A percentile compares a stretch with the other conserved stretches of the same genome.
These are phyloP conservation scores for Aspergillus melleus DNA, from an alignment of 2,329 filamentous ascomycete genomes.

Conservation along the genomic window DNA sequence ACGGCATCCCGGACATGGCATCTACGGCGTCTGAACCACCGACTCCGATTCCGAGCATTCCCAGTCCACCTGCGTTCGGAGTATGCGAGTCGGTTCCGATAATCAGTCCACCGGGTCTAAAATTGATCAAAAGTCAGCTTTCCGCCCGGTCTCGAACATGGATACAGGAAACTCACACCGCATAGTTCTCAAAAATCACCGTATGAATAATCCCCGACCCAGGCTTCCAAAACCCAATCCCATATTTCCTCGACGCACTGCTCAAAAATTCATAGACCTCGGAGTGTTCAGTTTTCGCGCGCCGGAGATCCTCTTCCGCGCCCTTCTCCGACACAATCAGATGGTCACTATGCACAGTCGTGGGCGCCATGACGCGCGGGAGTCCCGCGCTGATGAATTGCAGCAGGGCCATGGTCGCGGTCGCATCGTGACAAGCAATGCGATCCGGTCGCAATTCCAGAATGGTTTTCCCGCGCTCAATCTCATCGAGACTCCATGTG, in stretches of 20 bases:
- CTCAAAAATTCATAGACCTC: slow-evolving; percentile 98
- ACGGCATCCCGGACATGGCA: slow-evolving; percentile 94
- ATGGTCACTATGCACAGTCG: slow-evolving; percentile 98
- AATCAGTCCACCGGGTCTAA: slow-evolving; percentile 82
- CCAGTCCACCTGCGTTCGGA: slow-evolving; percentile 93
- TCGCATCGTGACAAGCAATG: slow-evolving; percentile 99
- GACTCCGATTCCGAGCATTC: slow-evolving; percentile 92
- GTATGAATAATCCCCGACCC: slow-evolving; percentile 99
- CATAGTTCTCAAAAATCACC: slow-evolving; percentile 97
- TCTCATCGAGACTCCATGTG: slow-evolving; percentile 53
- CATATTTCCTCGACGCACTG: slow-evolving; percentile 94
- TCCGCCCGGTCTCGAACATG: no score
- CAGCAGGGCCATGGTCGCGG: slow-evolving; percentile 98
- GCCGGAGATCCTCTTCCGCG: slow-evolving; percentile 87
- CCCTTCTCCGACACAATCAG: slow-evolving; percentile 97
- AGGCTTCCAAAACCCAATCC: slow-evolving; percentile 99
- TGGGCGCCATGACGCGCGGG: slow-evolving; percentile 89
- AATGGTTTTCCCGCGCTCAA: slow-evolving; percentile 93
- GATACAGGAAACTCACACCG: slow-evolving; percentile 54
- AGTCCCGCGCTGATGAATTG: slow-evolving; percentile 99
- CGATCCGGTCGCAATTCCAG: slow-evolving; percentile 95
- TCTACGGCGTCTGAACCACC: slow-evolving; percentile 98
- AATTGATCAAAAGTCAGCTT: no score
- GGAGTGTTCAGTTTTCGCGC: slow-evolving; percentile 93
- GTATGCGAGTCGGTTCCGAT: slow-evolving; percentile 99